phyloP scores from a whole-genome alignment of 768 basidiomycete genomes.

The Hemileccinum impolitum region DNA sequence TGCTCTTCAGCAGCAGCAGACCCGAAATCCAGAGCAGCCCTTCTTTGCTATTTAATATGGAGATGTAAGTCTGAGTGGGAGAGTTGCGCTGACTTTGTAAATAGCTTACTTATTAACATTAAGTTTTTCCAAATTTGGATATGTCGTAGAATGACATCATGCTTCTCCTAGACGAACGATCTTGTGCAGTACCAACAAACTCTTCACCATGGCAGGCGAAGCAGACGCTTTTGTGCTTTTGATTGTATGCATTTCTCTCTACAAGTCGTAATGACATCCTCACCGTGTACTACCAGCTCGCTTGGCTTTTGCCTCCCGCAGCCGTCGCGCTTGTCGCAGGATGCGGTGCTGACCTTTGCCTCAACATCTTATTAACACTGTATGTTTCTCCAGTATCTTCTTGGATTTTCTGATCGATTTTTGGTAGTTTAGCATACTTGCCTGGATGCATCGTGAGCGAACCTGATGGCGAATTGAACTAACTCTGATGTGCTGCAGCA shows the following conservation, averaged over 20 bases:
- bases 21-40: conserved; percentile 61
- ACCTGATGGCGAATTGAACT: not conserved
- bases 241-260: not conserved
- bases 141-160: conserved; percentile 23
- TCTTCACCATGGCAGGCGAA: conserved; percentile 14
- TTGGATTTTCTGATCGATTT: not conserved
- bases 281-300: conserved; percentile 43
- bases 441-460: conserved; percentile 52
- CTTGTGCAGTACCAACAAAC: not conserved
- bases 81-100: conserved; percentile 6
- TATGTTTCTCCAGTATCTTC: conserved; percentile 31
- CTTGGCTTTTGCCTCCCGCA: conserved; percentile 76
- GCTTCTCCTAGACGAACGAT: not conserved
- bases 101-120: conserved; percentile 5
- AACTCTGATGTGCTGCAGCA: conserved; percentile 40
- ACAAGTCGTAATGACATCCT: not conserved
- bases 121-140: conserved; percentile 17
- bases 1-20: conserved; percentile 44
- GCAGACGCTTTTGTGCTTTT: conserved; percentile 7
- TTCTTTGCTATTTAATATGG: conserved; percentile 67
- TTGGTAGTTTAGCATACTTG: conserved; percentile 63
- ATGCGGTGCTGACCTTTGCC: conserved; percentile 77
- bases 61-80: not conserved
- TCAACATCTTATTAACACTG: conserved; percentile 78
- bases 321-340: conserved; percentile 73